Evolutionary conservation across 2,329 filamentous ascomycete genomes (phyloP), one percentile per base, ranked within the genome.

Genomic region (Colletotrichum sp.): DNA sequence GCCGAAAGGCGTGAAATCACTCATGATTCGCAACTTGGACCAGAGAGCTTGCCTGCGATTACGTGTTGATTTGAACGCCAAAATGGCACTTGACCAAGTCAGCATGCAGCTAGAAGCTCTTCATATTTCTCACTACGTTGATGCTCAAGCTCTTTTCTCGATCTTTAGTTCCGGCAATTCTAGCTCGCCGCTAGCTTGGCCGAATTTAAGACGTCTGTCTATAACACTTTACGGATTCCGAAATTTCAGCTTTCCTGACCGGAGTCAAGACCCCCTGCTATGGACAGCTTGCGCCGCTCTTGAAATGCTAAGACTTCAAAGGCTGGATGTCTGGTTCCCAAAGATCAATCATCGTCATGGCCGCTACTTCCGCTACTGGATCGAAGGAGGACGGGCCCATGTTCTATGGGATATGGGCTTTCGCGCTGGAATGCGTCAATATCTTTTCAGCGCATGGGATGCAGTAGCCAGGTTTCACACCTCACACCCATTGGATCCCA

Each of bases 291-390:
- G n/a, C n/a, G n/a, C n/a, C n/a, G 16, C 39, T 18, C 8, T 1
- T 44, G 8, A n/a, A 1, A 44, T 44, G 16, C 5, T 2, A 0
- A 44, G 39, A 44, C 16, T 44, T 1, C 2, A 44, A 18, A 18
- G 16, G 16, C 39, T 44, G 0, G 39, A 44, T 44, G 15, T 39
- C 36, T 39, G 36, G 36, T 39, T 1, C 1, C 7, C 16, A 1
- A 18, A 9, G 5, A 39, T 1, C 34, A 16, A 36, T 36, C 34
- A 16, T 39, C 36, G 1, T 0, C 1, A 18, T 18, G 16, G 1
- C 8, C 16, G 1, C 36, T 39, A 1, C 39, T 44, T 44, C 39
- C 39, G 39, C 39, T 44, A 44, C 39, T 44, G 39, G 39, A n/a
- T 44, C 0, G 16, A 44, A 18, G 39, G 39, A 44, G 39, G 39